Evolutionary conservation across 164 flowering plant species (phyloP).

Genomic region (Magnolia changhungtana): DNA sequence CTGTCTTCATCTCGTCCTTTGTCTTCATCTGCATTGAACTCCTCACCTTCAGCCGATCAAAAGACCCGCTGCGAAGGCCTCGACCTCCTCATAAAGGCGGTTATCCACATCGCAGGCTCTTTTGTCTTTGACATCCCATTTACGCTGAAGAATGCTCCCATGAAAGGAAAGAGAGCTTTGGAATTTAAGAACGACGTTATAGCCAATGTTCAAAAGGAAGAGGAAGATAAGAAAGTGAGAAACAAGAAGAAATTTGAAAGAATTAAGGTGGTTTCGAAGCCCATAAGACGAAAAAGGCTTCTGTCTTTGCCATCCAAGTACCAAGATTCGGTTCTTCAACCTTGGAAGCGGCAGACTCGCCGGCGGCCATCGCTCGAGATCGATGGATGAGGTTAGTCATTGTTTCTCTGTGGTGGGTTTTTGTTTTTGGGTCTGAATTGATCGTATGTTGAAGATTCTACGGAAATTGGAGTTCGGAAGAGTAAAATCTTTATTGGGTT

Average conservation of each 20-base stretch:
- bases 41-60: constrained; percentile 13
- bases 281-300: constrained; percentile 24
- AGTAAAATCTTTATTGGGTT: neutral
- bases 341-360: constrained; percentile 33
- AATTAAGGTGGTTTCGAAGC: constrained; percentile 16
- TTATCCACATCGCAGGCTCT: constrained; percentile 33
- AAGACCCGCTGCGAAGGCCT: constrained; percentile 42
- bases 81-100: constrained; percentile 50
- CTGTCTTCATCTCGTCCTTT: constrained; percentile 9
- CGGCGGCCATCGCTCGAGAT: constrained; percentile 4
- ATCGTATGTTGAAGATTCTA: constrained; percentile 3
- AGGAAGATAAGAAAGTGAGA: constrained; percentile 9
- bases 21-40: constrained; percentile 12
- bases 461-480: neutral
- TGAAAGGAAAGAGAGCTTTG: constrained; percentile 32
- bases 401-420: constrained; percentile 18
- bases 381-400: constrained; percentile 14
- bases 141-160: constrained; percentile 37
- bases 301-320: constrained; percentile 42
- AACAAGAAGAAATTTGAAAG: neutral
- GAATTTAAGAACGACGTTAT: constrained; percentile 19
- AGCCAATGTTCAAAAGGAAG: constrained; percentile 9
- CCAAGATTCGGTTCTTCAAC: constrained; percentile 43
- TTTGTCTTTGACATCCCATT: constrained; percentile 38
- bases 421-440: constrained; percentile 8